Evolutionary conservation across 108 stramenopile species (phyloP).

Genomic region (Nitzschia inconspicua): DNA sequence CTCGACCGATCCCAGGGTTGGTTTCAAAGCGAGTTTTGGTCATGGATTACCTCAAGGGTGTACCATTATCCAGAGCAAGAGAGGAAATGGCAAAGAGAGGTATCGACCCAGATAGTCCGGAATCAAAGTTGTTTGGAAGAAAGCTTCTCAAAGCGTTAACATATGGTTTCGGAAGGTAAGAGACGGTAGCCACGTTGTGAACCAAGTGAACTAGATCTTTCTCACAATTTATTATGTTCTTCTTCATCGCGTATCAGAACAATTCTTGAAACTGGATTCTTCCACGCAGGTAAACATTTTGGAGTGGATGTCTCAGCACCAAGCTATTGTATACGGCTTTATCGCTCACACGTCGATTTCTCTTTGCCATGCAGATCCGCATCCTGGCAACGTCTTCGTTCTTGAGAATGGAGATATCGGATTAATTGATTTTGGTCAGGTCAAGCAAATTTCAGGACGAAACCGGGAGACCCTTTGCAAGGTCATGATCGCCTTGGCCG

Average conservation of each 20-base stretch:
- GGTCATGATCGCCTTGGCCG: conserved; percentile 88
- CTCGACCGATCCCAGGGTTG: conserved; percentile 83
- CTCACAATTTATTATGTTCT: neutral
- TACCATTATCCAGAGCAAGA: conserved; percentile 79
- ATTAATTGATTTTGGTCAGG: conserved; percentile 95
- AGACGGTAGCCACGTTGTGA: neutral
- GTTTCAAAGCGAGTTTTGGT: conserved; percentile 83
- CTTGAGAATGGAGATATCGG: conserved; percentile 88
- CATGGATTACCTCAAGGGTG: conserved; percentile 92
- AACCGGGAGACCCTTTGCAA: conserved; percentile 80
- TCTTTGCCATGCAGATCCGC: conserved; percentile 19
- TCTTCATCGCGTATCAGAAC: conserved; percentile 20
- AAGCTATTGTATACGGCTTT: neutral
- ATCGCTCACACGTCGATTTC: neutral
- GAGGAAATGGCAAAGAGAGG: conserved; percentile 89
- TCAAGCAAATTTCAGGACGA: conserved; percentile 82
- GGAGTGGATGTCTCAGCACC: neutral
- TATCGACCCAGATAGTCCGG: conserved; percentile 81
- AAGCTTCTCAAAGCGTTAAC: conserved; percentile 78
- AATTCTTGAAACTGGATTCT: conserved; percentile 92
- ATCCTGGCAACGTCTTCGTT: conserved; percentile 90
- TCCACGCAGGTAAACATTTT: conserved; percentile 76
- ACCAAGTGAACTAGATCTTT: neutral
- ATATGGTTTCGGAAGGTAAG: conserved; percentile 74
- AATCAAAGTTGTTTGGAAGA: conserved; percentile 87